A percentile compares a stretch with the other conserved stretches of the same genome.
These are phyloP conservation scores for Venturiaceae sp. DNA, from an alignment of 2,329 filamentous ascomycete genomes.

Conservation along the genomic window DNA sequence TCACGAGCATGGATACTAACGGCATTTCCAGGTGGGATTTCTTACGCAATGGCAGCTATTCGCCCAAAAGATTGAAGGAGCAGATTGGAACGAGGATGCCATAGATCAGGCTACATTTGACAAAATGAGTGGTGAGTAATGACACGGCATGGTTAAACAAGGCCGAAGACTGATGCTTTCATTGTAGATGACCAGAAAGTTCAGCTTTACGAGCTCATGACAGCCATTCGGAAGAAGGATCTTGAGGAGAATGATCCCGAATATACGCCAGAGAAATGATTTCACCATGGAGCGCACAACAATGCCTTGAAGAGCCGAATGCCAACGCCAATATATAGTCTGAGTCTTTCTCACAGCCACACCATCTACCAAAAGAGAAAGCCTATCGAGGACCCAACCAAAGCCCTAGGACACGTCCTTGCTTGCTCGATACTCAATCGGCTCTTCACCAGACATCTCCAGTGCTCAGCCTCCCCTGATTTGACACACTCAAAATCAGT, in stretches of 20 bases:
- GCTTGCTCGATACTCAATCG: too few species aligned
- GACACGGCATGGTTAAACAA: background rate
- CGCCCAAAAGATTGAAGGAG: slow-evolving; percentile 82
- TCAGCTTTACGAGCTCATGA: slow-evolving; percentile 91
- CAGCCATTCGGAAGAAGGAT: slow-evolving; percentile 55
- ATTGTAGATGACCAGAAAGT: slow-evolving; percentile 76
- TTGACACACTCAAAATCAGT: background rate
- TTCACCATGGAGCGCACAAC: background rate
- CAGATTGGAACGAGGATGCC: slow-evolving; percentile 74
- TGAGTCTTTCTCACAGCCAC: background rate
- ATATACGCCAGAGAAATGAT: slow-evolving; percentile 18
- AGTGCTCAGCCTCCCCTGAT: too few species aligned
- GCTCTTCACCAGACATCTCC: too few species aligned
- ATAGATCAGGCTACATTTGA: slow-evolving; percentile 75
- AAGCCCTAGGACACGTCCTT: too few species aligned
- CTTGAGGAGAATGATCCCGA: slow-evolving; percentile 37
- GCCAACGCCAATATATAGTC: background rate
- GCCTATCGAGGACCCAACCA: too few species aligned
- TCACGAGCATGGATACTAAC: background rate
- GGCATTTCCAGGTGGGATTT: slow-evolving; percentile 71
- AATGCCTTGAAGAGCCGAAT: background rate
- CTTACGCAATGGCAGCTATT: slow-evolving; percentile 95
- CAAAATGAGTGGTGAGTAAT: slow-evolving; percentile 78
- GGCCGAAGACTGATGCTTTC: background rate
- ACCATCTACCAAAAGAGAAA: background rate